A percentile compares a stretch with the other conserved stretches of the same genome.
phyloP scores from a whole-genome alignment of 2,329 filamentous ascomycete species.

The Exserohilum rostratum region DNA sequence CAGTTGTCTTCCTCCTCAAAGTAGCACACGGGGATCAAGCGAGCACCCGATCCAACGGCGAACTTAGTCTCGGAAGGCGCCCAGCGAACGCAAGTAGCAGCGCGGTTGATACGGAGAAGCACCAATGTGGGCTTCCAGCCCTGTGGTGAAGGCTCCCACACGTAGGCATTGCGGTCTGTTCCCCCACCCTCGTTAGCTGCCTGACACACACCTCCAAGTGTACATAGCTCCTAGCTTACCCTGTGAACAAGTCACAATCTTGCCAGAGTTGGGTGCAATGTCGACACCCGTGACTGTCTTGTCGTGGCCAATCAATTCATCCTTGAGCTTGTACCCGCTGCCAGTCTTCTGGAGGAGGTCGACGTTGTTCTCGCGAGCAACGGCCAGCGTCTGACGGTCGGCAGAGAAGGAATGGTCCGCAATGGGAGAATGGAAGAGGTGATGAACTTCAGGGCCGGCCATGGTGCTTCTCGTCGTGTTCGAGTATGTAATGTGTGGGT shows the following conservation, averaged over 20 bases:
- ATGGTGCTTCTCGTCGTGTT: slow-evolving; percentile 62
- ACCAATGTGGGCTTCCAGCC: slow-evolving; percentile 98
- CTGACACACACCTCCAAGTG: slow-evolving; percentile 1
- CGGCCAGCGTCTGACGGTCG: slow-evolving; percentile 85
- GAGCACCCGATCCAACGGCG: slow-evolving; percentile 92
- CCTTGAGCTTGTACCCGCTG: slow-evolving; percentile 79
- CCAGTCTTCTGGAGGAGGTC: slow-evolving; percentile 82
- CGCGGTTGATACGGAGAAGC: slow-evolving; percentile 93
- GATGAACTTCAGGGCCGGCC: slow-evolving; percentile 88
- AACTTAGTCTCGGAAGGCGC: slow-evolving; percentile 97
- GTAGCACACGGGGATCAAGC: slow-evolving; percentile 96
- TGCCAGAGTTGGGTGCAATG: slow-evolving; percentile 86
- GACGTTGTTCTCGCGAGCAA: slow-evolving; percentile 86
- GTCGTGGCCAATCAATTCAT: slow-evolving; percentile 95
- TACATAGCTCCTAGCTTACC: slow-evolving; percentile 59
- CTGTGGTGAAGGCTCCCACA: slow-evolving; percentile 91
- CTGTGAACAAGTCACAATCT: slow-evolving; percentile 97
- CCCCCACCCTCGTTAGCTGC: slow-evolving; percentile 19
- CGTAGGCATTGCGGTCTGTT: slow-evolving; percentile 91
- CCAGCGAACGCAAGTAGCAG: slow-evolving; percentile 96
- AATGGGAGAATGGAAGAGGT: slow-evolving; percentile 95
- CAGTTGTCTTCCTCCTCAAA: slow-evolving; percentile 99
- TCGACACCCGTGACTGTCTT: slow-evolving; percentile 97
- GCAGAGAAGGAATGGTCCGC: slow-evolving; percentile 98
- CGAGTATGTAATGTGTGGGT: not conserved